phyloP scores from a whole-genome alignment of 2,329 filamentous ascomycete genomes.

The Aulographum hederae region DNA sequence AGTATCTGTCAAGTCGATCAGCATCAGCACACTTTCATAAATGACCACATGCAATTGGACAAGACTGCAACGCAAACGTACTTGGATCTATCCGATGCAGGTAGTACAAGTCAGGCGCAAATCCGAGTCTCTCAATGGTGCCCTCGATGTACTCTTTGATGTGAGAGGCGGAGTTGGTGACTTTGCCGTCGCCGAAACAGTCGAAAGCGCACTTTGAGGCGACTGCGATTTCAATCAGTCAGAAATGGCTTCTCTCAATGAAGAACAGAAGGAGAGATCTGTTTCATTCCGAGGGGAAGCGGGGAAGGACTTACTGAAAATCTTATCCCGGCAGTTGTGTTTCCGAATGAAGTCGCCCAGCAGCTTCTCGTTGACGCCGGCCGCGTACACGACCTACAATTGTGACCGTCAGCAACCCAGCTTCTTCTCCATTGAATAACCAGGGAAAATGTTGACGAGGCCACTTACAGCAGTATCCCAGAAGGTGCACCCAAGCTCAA shows the following conservation, averaged over 20 bases:
- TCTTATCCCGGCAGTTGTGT: constrained; percentile 30
- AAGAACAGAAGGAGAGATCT: background rate
- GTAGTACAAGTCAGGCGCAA: constrained; percentile 20
- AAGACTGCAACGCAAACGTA: background rate
- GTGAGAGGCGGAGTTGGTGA: constrained; percentile 27
- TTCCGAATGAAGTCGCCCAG: constrained; percentile 32
- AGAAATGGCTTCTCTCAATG: too few species aligned
- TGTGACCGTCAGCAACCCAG: background rate
- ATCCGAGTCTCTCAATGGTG: constrained; percentile 29
- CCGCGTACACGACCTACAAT: constrained; percentile 25
- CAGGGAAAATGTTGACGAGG: background rate
- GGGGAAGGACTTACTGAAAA: constrained; percentile 22
- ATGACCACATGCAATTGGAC: background rate
- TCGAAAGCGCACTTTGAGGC: constrained; percentile 30
- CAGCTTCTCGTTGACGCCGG: constrained; percentile 31
- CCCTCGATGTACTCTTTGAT: constrained; percentile 31
- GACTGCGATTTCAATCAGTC: constrained; percentile 13
- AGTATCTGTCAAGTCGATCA: too few species aligned
- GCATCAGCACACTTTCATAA: constrained; percentile 7
- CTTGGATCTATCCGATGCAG: constrained; percentile 12
- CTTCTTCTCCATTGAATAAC: background rate
- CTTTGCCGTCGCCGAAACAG: constrained; percentile 14
- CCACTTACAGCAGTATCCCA: constrained; percentile 27
- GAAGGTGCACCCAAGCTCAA: constrained; percentile 20
- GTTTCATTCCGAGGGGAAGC: background rate